These are phyloP conservation scores for Fusarium euwallaceae DNA, from an alignment of 2,329 filamentous ascomycete genomes.

Conservation along the genomic window DNA sequence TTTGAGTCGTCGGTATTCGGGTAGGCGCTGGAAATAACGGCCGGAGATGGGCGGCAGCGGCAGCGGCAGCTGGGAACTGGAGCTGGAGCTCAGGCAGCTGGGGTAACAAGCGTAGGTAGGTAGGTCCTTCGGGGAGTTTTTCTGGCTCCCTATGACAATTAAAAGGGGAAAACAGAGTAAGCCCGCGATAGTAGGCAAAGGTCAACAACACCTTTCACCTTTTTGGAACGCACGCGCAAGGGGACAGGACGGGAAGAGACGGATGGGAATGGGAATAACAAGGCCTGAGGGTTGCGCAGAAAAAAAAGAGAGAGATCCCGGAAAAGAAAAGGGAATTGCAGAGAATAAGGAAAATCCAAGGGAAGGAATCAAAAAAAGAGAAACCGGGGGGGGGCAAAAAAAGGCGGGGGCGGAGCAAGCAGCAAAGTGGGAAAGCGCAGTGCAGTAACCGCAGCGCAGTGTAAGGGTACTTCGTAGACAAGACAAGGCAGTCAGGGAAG, in stretches of 20 bases:
- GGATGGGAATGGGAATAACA: constrained; percentile 42
- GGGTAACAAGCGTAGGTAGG: constrained; percentile 1
- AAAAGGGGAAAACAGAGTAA: neutral
- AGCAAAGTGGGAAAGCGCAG: constrained; percentile 24
- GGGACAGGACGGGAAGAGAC: neutral
- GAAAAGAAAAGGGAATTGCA: constrained; percentile 48
- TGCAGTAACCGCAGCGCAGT: neutral
- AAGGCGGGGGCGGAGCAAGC: constrained; percentile 47
- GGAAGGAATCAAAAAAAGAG: constrained; percentile 38
- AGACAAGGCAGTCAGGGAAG: neutral
- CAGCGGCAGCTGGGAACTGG: constrained; percentile 26
- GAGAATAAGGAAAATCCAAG: constrained; percentile 29
- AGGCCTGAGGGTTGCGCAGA: neutral
- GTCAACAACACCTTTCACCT: constrained; percentile 12
- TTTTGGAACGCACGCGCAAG: neutral
- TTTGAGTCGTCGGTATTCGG: constrained; percentile 38
- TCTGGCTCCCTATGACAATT: neutral
- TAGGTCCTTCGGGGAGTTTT: neutral
- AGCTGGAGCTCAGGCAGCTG: neutral
- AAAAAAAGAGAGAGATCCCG: constrained; percentile 33
- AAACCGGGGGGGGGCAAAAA: constrained; percentile 31
- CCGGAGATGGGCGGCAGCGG: constrained; percentile 35
- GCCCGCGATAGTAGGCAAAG: neutral
- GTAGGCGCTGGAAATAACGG: constrained; percentile 50
- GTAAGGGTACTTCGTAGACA: neutral